phyloP scores from a whole-genome alignment of 257 asterid genomes.

The Nicotiana knightiana region DNA sequence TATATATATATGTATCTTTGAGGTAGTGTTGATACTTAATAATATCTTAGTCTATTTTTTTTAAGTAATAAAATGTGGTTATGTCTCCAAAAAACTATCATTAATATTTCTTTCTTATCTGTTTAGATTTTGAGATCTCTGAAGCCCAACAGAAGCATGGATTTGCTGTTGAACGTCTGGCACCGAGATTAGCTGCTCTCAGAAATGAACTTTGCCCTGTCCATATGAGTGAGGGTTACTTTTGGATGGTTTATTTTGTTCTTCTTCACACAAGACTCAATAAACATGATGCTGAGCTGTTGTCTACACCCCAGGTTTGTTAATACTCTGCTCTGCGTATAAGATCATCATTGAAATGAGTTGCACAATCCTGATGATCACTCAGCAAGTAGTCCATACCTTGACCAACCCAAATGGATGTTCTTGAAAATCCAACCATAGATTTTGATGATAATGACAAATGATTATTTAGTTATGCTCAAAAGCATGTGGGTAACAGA shows the following conservation, averaged over 20 bases:
- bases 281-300: conserved; percentile 62
- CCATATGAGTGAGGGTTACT: conserved; percentile 84
- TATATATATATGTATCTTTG: neutral
- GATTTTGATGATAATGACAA: no score
- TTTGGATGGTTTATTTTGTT: conserved; percentile 98
- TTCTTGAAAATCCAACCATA: no score
- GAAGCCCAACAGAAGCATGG: conserved; percentile 72
- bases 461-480: no score
- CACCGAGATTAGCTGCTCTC: conserved; percentile 89
- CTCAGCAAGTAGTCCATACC: neutral
- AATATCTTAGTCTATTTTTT: neutral
- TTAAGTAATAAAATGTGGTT: neutral
- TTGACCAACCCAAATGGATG: no score
- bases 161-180: conserved; percentile 65
- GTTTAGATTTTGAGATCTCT: conserved; percentile 73
- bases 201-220: conserved; percentile 93
- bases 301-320: conserved; percentile 85
- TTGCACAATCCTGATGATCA: neutral
- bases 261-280: conserved; percentile 79
- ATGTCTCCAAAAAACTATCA: neutral
- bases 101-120: neutral
- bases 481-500: no score
- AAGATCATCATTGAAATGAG: neutral
- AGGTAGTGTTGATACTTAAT: neutral
- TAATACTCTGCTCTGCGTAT: neutral